Evolutionary conservation across 2,329 filamentous ascomycete genomes (phyloP), one percentile per base, ranked within the genome.

Genomic region (Claviceps maximensis): DNA sequence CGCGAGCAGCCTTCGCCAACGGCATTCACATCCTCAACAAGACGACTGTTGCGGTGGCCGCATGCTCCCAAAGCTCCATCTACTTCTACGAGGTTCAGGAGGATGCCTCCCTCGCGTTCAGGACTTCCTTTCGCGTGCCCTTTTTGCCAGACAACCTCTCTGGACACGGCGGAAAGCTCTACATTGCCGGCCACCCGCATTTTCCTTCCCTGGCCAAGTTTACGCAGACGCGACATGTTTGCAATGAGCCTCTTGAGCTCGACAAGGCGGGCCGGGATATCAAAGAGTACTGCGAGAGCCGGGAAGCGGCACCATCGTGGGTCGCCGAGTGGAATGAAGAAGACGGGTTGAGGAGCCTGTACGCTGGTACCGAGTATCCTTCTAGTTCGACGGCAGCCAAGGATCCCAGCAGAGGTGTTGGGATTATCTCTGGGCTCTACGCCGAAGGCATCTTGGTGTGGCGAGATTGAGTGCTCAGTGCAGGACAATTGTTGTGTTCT

Each of bases 91-190:
- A 49, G 7, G 48, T 66, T 9, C 52, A 19, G 10, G 2, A 33
- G 13, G 42, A 54, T 47, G 38, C 42, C 10, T 41, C 50, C 4
- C 50, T 56, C 13, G 17, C 19, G 3, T 52, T 53, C 31, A 50
- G 33, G 27, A 47, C 53, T 4, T 52, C 41, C 3, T 45, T 58
- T 10, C 27, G n/a, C 4, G 47, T 58, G 2, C 67, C 70, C 0
- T 74, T 71, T 54, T 31, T 67, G 7, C 66, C 70, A 0, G 71
- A 74, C 54, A 74, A 74, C 45, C 60, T 74, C 12, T 66, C 67
- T 0, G 48, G 63, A 3, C 60, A 50, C 23, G 58, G 36, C 40
- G 57, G 59, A 47, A 62, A 60, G n/a, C 63, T 74, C 19, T 54
- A 71, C 10, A 65, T 70, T 19, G 67, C 71, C 0, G 71, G 71